A percentile compares a stretch with the other conserved stretches of the same genome.
These are phyloP conservation scores for Astraeus odoratus DNA, from an alignment of 768 basidiomycete species.

Conservation along the genomic window DNA sequence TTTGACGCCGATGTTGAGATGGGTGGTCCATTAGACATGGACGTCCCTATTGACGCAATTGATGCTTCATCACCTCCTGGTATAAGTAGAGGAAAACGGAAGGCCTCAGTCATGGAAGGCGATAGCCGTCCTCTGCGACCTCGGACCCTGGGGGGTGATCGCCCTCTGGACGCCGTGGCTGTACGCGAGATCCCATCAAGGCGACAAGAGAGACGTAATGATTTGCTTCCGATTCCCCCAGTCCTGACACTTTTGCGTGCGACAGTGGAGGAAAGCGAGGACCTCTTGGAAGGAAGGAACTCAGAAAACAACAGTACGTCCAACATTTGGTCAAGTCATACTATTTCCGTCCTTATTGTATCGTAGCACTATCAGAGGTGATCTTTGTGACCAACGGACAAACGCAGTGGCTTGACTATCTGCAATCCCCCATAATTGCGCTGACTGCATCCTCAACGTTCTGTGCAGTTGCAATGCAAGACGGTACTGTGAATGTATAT, in stretches of 20 bases:
- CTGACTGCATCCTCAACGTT: slow-evolving; percentile 59
- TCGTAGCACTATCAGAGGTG: slow-evolving; percentile 62
- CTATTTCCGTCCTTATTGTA: neutral
- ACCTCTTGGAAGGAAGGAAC: slow-evolving; percentile 75
- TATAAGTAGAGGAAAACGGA: slow-evolving; percentile 44
- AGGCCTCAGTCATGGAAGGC: slow-evolving; percentile 35
- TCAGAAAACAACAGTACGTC: slow-evolving; percentile 54
- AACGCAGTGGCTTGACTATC: slow-evolving; percentile 85
- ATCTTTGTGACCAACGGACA: slow-evolving; percentile 56
- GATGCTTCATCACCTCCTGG: slow-evolving; percentile 35
- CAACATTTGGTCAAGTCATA: neutral
- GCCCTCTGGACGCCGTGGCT: slow-evolving; percentile 40
- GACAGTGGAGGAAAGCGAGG: slow-evolving; percentile 58
- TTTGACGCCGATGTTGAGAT: slow-evolving; percentile 38
- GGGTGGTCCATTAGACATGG: slow-evolving; percentile 44
- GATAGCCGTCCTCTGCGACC: slow-evolving; percentile 32
- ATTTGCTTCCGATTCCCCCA: slow-evolving; percentile 40
- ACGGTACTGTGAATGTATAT: slow-evolving; percentile 80
- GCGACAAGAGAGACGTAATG: slow-evolving; percentile 11
- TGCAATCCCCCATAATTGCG: slow-evolving; percentile 64
- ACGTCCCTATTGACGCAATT: slow-evolving; percentile 48
- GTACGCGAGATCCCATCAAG: slow-evolving; percentile 47
- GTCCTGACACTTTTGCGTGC: slow-evolving; percentile 54
- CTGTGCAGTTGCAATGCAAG: slow-evolving; percentile 72
- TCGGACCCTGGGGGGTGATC: slow-evolving; percentile 67